phyloP scores from a whole-genome alignment of 2,329 filamentous ascomycete species.

The Chaetomium strumarium region DNA sequence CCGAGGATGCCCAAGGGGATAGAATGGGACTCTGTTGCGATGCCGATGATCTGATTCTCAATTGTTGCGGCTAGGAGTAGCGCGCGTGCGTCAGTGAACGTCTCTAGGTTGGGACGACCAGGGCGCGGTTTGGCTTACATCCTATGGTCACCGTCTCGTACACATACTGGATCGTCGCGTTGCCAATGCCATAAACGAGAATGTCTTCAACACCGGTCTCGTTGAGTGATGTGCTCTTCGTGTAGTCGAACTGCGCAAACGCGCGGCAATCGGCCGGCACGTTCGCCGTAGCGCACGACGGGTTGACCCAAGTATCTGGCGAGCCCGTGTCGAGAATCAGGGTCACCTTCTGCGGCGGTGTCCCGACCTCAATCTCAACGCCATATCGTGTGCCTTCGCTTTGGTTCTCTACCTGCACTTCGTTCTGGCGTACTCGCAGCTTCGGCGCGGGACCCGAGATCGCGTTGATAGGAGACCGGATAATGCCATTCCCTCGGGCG shows the following conservation, averaged over 20 bases:
- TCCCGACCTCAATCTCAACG: slow-evolving; percentile 35
- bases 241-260: slow-evolving; percentile 41
- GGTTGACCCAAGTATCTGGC: slow-evolving; percentile 51
- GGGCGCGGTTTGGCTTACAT: slow-evolving; percentile 25
- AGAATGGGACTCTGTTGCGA: slow-evolving; percentile 39
- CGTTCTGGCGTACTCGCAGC: slow-evolving; percentile 18
- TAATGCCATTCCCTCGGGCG: slow-evolving; percentile 18
- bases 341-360: slow-evolving; percentile 41
- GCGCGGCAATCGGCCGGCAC: slow-evolving; percentile 31
- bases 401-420: slow-evolving; percentile 16
- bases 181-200: slow-evolving; percentile 35
- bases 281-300: slow-evolving; percentile 36
- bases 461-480: slow-evolving; percentile 18
- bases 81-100: background rate
- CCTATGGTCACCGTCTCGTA: slow-evolving; percentile 43
- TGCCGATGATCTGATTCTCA: slow-evolving; percentile 44
- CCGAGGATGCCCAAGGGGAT: slow-evolving; percentile 49
- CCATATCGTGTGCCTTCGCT: slow-evolving; percentile 19
- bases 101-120: background rate
- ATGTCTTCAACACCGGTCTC: slow-evolving; percentile 34
- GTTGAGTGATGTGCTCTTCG: slow-evolving; percentile 35
- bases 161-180: slow-evolving; percentile 40
- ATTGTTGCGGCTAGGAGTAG: slow-evolving; percentile 31
- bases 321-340: slow-evolving; percentile 51
- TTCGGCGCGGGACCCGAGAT: slow-evolving; percentile 9